These are phyloP conservation scores for Echinosophora koreensis DNA, from an alignment of 306 rosid genomes.

Conservation along the genomic window DNA sequence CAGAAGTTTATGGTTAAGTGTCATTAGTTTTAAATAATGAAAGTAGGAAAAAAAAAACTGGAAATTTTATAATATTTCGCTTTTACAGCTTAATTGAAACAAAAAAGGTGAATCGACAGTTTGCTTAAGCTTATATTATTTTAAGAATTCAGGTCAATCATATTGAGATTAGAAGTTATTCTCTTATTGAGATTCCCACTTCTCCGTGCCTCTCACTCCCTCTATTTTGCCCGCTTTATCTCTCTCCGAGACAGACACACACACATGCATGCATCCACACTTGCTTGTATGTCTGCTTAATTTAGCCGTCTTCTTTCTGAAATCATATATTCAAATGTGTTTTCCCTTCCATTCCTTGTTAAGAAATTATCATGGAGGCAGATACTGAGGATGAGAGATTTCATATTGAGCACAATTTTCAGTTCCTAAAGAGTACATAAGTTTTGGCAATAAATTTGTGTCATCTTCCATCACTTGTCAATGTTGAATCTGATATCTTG, in stretches of 20 bases:
- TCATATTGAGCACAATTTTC: conserved; percentile 12
- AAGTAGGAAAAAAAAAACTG: background rate
- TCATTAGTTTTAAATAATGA: background rate
- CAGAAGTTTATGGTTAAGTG: conserved; percentile 13
- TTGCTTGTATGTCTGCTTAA: conserved; percentile 19
- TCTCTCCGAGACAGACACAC: background rate
- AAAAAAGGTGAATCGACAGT: background rate
- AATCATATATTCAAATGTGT: conserved; percentile 17
- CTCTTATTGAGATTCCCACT: background rate
- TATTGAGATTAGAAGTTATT: background rate
- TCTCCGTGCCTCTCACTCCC: background rate
- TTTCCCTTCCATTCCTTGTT: background rate
- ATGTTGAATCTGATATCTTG: conserved; percentile 29
- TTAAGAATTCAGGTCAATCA: conserved; percentile 7
- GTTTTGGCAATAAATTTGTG: background rate
- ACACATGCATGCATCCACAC: background rate
- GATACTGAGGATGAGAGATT: conserved; percentile 35
- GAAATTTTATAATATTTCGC: background rate
- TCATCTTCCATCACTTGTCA: background rate
- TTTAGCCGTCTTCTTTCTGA: background rate
- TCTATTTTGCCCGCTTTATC: background rate
- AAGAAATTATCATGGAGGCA: background rate
- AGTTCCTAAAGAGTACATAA: background rate
- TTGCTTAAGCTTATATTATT: background rate
- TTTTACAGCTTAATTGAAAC: conserved; percentile 23